Evolutionary conservation across 768 basidiomycete species (phyloP).

Genomic region (Daedaleopsis sinensis): DNA sequence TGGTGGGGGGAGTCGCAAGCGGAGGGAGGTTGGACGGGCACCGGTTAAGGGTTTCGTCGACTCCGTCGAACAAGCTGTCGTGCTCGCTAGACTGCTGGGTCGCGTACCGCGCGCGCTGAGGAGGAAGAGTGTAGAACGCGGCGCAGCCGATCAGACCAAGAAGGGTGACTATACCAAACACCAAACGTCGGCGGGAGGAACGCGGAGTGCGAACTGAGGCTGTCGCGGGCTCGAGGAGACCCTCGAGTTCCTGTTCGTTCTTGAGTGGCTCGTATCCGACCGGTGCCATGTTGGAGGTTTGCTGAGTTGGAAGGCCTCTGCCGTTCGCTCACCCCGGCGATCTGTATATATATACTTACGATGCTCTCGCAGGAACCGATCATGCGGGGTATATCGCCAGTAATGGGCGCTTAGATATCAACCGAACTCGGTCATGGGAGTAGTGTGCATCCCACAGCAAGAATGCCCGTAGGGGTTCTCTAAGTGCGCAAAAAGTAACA

Average conservation of each 20-base stretch:
- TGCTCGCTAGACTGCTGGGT: not conserved
- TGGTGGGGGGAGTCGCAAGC: constrained; percentile 43
- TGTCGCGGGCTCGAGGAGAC: not conserved
- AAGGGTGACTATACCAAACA: constrained; percentile 7
- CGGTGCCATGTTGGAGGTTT: constrained; percentile 5
- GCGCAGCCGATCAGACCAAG: constrained; percentile 15
- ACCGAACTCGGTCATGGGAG: not conserved
- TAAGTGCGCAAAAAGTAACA: no score
- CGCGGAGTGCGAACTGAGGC: not conserved
- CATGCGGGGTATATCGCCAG: not conserved
- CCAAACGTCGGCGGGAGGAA: constrained; percentile 4
- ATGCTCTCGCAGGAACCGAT: not conserved
- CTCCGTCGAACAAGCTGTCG: not conserved
- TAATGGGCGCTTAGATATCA: constrained; percentile 20
- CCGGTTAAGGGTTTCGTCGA: constrained; percentile 29
- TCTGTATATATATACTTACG: constrained; percentile 10
- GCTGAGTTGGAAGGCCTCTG: not conserved
- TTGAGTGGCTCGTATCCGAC: constrained; percentile 22
- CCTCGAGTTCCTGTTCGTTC: constrained; percentile 16
- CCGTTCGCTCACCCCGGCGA: no score
- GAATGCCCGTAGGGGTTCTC: not conserved
- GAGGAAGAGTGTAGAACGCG: constrained; percentile 16
- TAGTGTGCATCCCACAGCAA: not conserved
- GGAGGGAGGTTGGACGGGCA: constrained; percentile 38
- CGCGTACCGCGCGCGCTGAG: not conserved